These are phyloP conservation scores for Ophiostoma populinum DNA, from an alignment of 2,329 filamentous ascomycete genomes.

Conservation along the genomic window DNA sequence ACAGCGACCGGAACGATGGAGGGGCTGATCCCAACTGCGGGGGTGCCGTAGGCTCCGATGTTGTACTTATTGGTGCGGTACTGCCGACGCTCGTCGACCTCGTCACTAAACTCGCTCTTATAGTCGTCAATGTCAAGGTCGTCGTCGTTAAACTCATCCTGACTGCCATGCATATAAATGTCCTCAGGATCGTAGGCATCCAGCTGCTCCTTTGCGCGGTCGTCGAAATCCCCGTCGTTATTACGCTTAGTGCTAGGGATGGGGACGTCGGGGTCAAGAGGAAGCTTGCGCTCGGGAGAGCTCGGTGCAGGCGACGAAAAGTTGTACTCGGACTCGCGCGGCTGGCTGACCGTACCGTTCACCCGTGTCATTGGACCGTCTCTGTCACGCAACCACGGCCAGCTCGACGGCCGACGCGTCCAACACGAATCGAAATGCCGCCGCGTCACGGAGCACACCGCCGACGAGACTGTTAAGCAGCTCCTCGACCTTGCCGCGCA, in stretches of 20 bases:
- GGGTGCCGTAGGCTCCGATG: too few relatives aligned
- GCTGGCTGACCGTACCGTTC: slow-evolving; percentile 42
- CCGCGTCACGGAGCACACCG: too few relatives aligned
- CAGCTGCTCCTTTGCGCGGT: slow-evolving; percentile 38
- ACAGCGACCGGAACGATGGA: slow-evolving; percentile 96
- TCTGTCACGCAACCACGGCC: too few relatives aligned
- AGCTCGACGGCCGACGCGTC: too few relatives aligned
- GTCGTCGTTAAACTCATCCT: slow-evolving; percentile 24
- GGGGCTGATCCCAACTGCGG: too few relatives aligned
- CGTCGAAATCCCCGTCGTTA: slow-evolving; percentile 6
- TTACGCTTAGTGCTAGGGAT: slow-evolving; percentile 62
- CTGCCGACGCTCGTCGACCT: slow-evolving; percentile 19
- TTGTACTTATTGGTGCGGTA: too few relatives aligned
- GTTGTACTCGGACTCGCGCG: slow-evolving; percentile 43
- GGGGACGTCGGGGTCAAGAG: slow-evolving; percentile 73
- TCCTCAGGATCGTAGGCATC: slow-evolving; percentile 20
- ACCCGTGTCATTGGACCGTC: too few relatives aligned
- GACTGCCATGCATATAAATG: too few relatives aligned
- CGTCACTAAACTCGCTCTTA: slow-evolving; percentile 39
- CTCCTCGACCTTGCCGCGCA: slow-evolving; percentile 82
- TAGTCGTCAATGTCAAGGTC: slow-evolving; percentile 25
- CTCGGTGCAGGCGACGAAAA: slow-evolving; percentile 44
- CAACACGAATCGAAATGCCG: too few relatives aligned
- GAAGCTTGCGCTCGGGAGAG: slow-evolving; percentile 38
- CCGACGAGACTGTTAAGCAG: slow-evolving; percentile 68